Evolutionary conservation across 108 stramenopile genomes (phyloP).

Genomic region (Bacterosira constricta): DNA sequence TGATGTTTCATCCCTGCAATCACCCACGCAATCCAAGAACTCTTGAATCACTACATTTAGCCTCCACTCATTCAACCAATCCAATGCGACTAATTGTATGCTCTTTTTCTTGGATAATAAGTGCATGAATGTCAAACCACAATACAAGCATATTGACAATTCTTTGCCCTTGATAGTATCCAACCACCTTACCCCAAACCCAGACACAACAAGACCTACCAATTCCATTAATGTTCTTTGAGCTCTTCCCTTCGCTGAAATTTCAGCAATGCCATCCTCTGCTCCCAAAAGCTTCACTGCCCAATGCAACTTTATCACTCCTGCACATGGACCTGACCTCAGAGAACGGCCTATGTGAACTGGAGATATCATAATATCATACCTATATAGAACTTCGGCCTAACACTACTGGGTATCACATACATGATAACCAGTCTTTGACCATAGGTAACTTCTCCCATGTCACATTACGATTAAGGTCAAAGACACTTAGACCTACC

Average conservation of each 20-base stretch:
- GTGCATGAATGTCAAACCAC: constrained; percentile 59
- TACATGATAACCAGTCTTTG: no score
- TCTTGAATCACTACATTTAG: constrained; percentile 53
- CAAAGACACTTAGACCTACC: no score
- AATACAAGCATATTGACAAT: constrained; percentile 62
- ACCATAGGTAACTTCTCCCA: no score
- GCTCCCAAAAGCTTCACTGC: constrained; percentile 56
- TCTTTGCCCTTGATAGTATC: constrained; percentile 37
- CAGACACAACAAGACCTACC: constrained; percentile 70
- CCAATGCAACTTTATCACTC: constrained; percentile 78
- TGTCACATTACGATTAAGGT: no score
- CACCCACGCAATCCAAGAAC: constrained; percentile 32
- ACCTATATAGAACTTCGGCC: no score
- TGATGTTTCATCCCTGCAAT: neutral
- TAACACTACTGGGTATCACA: no score
- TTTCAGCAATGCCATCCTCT: constrained; percentile 40
- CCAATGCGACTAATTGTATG: constrained; percentile 74
- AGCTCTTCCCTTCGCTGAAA: constrained; percentile 73
- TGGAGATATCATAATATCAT: no score
- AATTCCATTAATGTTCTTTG: constrained; percentile 77
- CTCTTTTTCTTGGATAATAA: constrained; percentile 65
- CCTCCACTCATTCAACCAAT: constrained; percentile 64
- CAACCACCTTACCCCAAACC: constrained; percentile 50
- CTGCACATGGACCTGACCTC: constrained; percentile 75
- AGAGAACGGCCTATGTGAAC: no score